These are phyloP conservation scores for Erodium trifolium DNA, from an alignment of 441 rosid genomes.

Conservation along the genomic window DNA sequence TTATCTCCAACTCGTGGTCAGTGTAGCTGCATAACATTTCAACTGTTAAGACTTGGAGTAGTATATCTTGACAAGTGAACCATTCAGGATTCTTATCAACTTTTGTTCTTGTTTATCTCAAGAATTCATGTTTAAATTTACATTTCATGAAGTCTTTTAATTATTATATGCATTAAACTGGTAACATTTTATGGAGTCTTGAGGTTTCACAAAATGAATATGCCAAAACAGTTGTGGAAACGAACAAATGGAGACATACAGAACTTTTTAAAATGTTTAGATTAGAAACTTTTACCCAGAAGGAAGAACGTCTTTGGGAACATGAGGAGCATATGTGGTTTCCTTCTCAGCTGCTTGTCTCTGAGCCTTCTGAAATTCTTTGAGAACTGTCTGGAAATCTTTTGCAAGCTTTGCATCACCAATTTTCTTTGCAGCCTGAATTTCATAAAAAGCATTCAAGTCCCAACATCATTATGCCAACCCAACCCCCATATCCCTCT, in stretches of 20 bases:
- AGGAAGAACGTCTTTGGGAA: constrained; percentile 26
- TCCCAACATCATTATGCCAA: background rate
- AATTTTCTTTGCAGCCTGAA: constrained; percentile 45
- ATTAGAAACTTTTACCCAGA: constrained; percentile 16
- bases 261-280: background rate
- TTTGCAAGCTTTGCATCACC: constrained; percentile 71
- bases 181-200: background rate
- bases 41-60: background rate
- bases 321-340: constrained; percentile 47
- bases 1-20: constrained; percentile 40
- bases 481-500: no score
- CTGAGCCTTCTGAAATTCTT: constrained; percentile 60
- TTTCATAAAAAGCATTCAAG: background rate
- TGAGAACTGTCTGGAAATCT: constrained; percentile 51
- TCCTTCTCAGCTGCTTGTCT: constrained; percentile 66
- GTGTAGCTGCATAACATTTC: constrained; percentile 39
- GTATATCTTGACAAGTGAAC: background rate
- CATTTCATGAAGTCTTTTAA: background rate
- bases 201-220: background rate
- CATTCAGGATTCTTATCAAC: background rate
- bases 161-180: background rate
- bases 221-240: background rate
- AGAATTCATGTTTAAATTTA: background rate
- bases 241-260: background rate
- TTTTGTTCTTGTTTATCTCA: background rate